Evolutionary conservation across 164 flowering plant species (phyloP).

Genomic region (Magnolia officinalis): DNA sequence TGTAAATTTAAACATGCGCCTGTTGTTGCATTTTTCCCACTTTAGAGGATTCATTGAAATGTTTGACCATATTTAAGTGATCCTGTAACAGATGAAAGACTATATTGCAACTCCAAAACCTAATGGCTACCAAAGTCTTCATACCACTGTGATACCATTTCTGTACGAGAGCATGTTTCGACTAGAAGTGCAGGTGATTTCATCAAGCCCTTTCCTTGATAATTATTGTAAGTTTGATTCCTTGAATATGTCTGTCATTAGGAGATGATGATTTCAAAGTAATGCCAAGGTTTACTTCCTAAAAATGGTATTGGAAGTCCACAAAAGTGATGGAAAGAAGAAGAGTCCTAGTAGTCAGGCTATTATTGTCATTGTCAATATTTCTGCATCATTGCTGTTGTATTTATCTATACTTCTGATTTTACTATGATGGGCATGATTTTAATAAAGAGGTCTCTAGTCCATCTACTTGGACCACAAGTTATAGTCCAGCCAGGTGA

Average conservation of each 20-base stretch:
- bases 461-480: no score
- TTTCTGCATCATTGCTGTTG: no score
- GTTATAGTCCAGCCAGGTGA: no score
- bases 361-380: no score
- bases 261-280: neutral
- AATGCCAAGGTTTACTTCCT: no score
- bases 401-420: no score
- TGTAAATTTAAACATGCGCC: constrained; percentile 22
- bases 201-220: neutral
- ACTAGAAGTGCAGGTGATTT: constrained; percentile 86
- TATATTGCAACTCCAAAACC: constrained; percentile 97
- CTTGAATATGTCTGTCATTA: constrained; percentile 1
- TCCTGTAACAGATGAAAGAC: constrained; percentile 74
- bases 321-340: neutral
- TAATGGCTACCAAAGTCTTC: constrained; percentile 97
- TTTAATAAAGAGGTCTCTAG: no score
- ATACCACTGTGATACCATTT: constrained; percentile 93
- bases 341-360: no score
- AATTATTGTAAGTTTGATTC: neutral
- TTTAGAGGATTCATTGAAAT: neutral
- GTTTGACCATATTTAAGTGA: neutral
- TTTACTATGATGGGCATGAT: no score
- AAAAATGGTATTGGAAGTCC: no score
- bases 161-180: constrained; percentile 96
- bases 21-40: neutral